Evolutionary conservation across 805 yeast species (phyloP), one percentile per base, ranked within the genome.

Genomic region (Lipomyces chichibuensis): DNA sequence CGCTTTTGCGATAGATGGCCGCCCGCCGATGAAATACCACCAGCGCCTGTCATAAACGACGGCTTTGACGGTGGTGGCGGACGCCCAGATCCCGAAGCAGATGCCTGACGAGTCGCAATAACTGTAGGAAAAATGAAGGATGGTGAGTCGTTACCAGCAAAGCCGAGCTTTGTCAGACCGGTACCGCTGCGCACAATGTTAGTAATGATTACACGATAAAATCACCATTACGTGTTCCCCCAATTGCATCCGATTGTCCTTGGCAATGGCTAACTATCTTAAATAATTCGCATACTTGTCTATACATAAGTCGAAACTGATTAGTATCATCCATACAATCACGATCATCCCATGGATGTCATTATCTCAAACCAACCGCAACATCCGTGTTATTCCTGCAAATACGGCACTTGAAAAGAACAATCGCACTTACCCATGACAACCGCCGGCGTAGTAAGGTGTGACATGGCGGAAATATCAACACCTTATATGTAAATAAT

Each of bases 61-160:
- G 86, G 81, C 67, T 84, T 82, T 1, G 84, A 72, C 17, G 86
- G 81, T 37, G 83, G 76, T n/a, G 81, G 71, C 53, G 75, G 72
- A 49, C 71, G 65, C 11, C 69, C 71, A 29, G 73, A 64, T 57
- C 79, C 73, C 65, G 77, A 76, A 56, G 74, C 73, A 23, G 73
- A 65, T 33, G 70, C 73, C 66, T 65, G 77, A 67, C 80, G 74
- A 55, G 98, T 93, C 32, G 96, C 88, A 78, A 95, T 95, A 4
- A 97, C 98, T 0, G 99, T 95, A 62, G 99, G 99, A 75, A 95
- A 91, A 39, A 95, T 92, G 85, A 90, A 95, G 3, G 98, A 93
- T 53, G 99, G 99, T 29, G 98, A 85, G 80, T 95, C 99, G 78
- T 95, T 95, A 65, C 99, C 99, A 73, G 99, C 99, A 81, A 93